Base-by-base conservation (phyloP, 176 grass and related monocot species). In the Aegilops tauschii region DNA sequence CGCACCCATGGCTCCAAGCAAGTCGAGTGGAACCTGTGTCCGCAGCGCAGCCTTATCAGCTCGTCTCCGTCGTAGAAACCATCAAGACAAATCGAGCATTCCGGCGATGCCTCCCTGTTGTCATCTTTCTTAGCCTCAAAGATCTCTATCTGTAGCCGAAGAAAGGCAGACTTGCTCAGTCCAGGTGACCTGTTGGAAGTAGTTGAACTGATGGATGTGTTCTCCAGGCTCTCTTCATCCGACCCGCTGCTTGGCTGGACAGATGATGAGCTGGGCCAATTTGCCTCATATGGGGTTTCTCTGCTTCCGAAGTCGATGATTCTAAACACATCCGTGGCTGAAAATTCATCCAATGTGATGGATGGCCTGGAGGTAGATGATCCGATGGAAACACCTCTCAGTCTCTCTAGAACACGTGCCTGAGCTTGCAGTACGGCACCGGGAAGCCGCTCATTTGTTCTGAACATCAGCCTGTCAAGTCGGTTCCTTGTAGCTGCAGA, bases 71-170 rank as follows among this genome's bases (percentile, higher is more conserved):
- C 87, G 0, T 80, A 50, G 70, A 96, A 94, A 52, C 81, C 90
- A 77, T 99, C 94, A 0, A 99, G 92, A 67, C 97, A 99, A 69
- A 99, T 97, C 5, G 92, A 99, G 78, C 97, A 99, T 73, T 99
- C 92, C 6, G 87, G 66, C 2, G 89, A 89, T 16, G 87, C 29
- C 68, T 76, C 83, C 34, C 84, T 87, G 28, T 78, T 71, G 30
- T 92, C 78, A 39, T 97, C 86, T 76, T 90, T 90, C 68, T 73
- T 90, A 82, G 69, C 65, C 74, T 92, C 83, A 74, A 94, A 99
- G 78, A 87, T 80, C 78, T 93, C 94, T 80, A 88, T 74, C 84
- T 92, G 84, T 34, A 99, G 76, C 49, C 78, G 78, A 59, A 70
- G 40, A 34, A 97, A 93, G 69, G 90, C 89, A 2, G 85, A 80